Conservation (phyloP, 495 filamentous ascomycete species). For the Trypethelium eluteriae region DNA sequence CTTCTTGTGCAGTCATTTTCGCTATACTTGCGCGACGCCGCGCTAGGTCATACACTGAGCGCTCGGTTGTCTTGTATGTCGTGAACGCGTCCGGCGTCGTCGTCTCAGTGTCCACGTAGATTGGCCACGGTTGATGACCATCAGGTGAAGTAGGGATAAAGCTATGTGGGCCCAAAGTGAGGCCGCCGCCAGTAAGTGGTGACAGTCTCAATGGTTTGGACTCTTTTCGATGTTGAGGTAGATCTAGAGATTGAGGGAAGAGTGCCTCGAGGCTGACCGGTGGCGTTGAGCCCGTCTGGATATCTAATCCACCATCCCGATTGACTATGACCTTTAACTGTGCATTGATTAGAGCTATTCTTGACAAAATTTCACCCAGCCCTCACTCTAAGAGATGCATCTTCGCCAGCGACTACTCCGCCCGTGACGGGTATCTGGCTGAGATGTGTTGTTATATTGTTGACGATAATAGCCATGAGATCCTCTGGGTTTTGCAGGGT, state of each 20-base stretch:
- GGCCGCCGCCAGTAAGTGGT: constrained; percentile 27
- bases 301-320: constrained; percentile 12
- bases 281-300: constrained; percentile 43
- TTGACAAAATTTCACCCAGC: neutral
- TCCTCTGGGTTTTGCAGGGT: neutral
- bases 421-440: constrained; percentile 21
- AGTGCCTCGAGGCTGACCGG: constrained; percentile 46
- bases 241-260: constrained; percentile 46
- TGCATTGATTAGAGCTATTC: neutral
- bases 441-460: neutral
- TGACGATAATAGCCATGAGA: neutral
- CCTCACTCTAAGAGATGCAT: neutral
- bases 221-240: constrained; percentile 35
- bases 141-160: constrained; percentile 14
- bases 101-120: constrained; percentile 27
- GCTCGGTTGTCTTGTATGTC: constrained; percentile 34
- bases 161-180: constrained; percentile 23
- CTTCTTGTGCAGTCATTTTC: constrained; percentile 45
- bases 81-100: constrained; percentile 26
- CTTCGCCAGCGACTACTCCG: neutral
- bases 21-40: constrained; percentile 43
- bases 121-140: constrained; percentile 22
- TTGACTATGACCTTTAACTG: constrained; percentile 12
- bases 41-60: constrained; percentile 27
- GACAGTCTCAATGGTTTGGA: constrained; percentile 21